Conservation (phyloP, 2,329 filamentous ascomycete species). For the Fusarium veterinarium region DNA sequence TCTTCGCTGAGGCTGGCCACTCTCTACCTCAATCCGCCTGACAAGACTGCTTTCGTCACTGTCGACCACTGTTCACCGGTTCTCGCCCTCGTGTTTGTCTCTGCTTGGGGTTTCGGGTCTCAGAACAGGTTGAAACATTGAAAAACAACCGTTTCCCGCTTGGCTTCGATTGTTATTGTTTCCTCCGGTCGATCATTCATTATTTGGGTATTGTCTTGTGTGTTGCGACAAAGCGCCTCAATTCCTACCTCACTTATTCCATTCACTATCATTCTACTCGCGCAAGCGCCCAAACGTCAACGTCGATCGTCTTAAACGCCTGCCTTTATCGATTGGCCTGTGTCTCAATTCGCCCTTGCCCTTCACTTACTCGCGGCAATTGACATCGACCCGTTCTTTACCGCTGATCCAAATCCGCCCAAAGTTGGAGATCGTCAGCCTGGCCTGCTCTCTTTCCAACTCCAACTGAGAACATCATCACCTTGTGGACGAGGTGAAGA, state of each 20-base stretch:
- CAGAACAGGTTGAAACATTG: slow-evolving; percentile 32
- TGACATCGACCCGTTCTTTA: slow-evolving; percentile 22
- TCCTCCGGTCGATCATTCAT: slow-evolving; percentile 26
- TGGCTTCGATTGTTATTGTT: slow-evolving; percentile 7
- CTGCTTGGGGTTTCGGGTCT: slow-evolving; percentile 13
- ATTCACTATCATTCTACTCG: slow-evolving; percentile 4
- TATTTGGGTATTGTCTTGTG: not conserved
- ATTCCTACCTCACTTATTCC: slow-evolving; percentile 5
- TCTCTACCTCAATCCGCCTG: slow-evolving; percentile 8
- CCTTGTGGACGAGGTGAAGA: slow-evolving; percentile 38
- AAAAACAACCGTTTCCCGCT: slow-evolving; percentile 28
- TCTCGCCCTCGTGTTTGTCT: slow-evolving; percentile 20
- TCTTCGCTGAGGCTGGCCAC: slow-evolving; percentile 32
- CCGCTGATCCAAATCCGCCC: slow-evolving; percentile 28
- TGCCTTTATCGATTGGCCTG: slow-evolving; percentile 7
- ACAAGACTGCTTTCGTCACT: slow-evolving; percentile 19
- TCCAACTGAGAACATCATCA: slow-evolving; percentile 24
- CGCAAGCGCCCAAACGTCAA: slow-evolving; percentile 27
- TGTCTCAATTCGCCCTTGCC: slow-evolving; percentile 17
- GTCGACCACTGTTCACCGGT: slow-evolving; percentile 18
- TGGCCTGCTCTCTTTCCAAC: slow-evolving; percentile 26
- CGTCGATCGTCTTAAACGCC: slow-evolving; percentile 36
- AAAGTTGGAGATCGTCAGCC: slow-evolving; percentile 25
- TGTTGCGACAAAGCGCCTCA: slow-evolving; percentile 30
- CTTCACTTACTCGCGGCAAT: slow-evolving; percentile 17